phyloP scores from a whole-genome alignment of 2,329 filamentous ascomycete genomes.

The Fusarium musae region DNA sequence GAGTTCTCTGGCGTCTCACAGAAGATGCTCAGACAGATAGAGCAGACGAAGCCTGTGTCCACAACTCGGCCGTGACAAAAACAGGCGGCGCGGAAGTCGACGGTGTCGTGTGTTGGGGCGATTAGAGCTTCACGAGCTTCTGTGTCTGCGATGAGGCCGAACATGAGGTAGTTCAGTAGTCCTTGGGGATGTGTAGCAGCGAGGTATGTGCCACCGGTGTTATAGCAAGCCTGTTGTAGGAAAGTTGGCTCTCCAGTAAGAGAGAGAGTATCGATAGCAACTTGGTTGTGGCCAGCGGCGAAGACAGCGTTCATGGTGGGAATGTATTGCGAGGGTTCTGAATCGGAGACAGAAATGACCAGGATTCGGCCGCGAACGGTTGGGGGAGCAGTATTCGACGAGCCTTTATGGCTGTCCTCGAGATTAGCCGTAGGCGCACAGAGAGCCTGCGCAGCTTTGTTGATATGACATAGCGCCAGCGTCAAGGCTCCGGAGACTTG shows the following conservation, averaged over 20 bases:
- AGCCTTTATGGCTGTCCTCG: slow-evolving; percentile 50
- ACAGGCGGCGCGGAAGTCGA: slow-evolving; percentile 98
- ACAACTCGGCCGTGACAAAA: slow-evolving; percentile 95
- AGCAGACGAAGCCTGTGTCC: slow-evolving; percentile 94
- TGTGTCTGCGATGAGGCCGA: slow-evolving; percentile 81
- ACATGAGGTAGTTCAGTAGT: slow-evolving; percentile 92
- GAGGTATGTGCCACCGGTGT: slow-evolving; percentile 68
- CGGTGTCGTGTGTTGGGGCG: slow-evolving; percentile 81
- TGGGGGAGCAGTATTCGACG: slow-evolving; percentile 43
- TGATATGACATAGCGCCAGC: slow-evolving; percentile 88
- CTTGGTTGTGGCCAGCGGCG: slow-evolving; percentile 85
- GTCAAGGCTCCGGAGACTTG: slow-evolving; percentile 92
- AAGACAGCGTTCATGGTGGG: slow-evolving; percentile 99
- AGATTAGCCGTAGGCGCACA: slow-evolving; percentile 63
- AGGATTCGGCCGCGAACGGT: slow-evolving; percentile 74
- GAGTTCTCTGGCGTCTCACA: slow-evolving; percentile 72
- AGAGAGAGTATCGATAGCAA: slow-evolving; percentile 92
- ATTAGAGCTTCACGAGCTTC: slow-evolving; percentile 72
- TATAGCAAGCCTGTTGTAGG: slow-evolving; percentile 85
- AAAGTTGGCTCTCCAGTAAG: slow-evolving; percentile 89
- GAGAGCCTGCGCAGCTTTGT: slow-evolving; percentile 78
- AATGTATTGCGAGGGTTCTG: slow-evolving; percentile 91
- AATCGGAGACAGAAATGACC: slow-evolving; percentile 87
- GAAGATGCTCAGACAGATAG: slow-evolving; percentile 95
- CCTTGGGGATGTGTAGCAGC: slow-evolving; percentile 70